Evolutionary conservation across 2,329 filamentous ascomycete species (phyloP).

Genomic region (Emericellopsis cladophorae): DNA sequence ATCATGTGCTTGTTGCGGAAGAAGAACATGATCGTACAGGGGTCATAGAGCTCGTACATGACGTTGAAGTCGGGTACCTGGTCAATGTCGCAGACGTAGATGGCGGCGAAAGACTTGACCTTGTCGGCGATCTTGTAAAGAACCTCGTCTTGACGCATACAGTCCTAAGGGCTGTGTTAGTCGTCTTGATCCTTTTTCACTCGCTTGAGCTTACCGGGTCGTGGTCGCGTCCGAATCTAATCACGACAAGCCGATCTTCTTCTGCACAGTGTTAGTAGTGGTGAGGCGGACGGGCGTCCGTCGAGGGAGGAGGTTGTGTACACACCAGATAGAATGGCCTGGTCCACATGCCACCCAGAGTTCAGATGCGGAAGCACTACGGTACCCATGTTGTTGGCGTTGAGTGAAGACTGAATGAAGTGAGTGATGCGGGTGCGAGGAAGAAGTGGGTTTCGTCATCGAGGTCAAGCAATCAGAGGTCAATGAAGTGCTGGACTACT

Average conservation of each 20-base stretch:
- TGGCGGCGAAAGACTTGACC: slow-evolving; percentile 85
- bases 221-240: slow-evolving; percentile 82
- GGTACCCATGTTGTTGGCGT: slow-evolving; percentile 49
- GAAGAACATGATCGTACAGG: slow-evolving; percentile 93
- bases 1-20: slow-evolving; percentile 99
- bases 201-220: slow-evolving; percentile 33
- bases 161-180: slow-evolving; percentile 29
- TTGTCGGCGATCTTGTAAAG: slow-evolving; percentile 87
- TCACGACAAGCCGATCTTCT: slow-evolving; percentile 85
- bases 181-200: no score
- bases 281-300: not conserved
- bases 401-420: not conserved
- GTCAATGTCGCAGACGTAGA: slow-evolving; percentile 91
- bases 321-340: slow-evolving; percentile 57
- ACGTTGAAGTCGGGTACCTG: slow-evolving; percentile 86
- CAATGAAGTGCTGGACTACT: no score
- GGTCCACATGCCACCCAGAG: slow-evolving; percentile 96
- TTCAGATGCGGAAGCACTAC: slow-evolving; percentile 84
- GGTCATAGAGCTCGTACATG: slow-evolving; percentile 90
- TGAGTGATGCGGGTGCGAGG: no score
- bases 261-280: slow-evolving; percentile 38
- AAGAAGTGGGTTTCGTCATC: no score
- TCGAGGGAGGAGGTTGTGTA: not conserved
- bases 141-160: slow-evolving; percentile 72
- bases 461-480: no score